These are phyloP conservation scores for Rhodotorula sp. DNA, from an alignment of 1,284 basidiomycete species.

Conservation along the genomic window DNA sequence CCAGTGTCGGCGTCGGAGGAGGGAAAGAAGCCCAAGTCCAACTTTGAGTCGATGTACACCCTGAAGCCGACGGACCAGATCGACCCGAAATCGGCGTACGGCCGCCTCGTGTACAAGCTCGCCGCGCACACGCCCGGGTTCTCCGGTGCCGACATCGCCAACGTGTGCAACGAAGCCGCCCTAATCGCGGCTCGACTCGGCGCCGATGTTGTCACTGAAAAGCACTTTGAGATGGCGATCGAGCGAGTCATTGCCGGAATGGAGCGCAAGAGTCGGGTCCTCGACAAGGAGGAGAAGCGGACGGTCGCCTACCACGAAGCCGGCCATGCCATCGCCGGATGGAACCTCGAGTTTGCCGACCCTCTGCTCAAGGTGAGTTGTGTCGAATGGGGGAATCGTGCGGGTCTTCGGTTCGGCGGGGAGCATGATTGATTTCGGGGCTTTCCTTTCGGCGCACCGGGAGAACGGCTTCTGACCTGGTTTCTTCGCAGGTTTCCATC, in stretches of 20 bases:
- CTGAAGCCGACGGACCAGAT: constrained; percentile 32
- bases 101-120: constrained; percentile 79
- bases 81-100: constrained; percentile 56
- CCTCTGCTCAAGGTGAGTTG: constrained; percentile 72
- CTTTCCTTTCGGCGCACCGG: neutral
- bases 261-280: constrained; percentile 89
- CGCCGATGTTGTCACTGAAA: constrained; percentile 74
- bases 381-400: no score
- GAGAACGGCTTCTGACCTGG: no score
- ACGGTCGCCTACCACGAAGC: constrained; percentile 99
- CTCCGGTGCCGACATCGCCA: constrained; percentile 97
- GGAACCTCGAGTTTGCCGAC: constrained; percentile 97
- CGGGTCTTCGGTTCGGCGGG: no score
- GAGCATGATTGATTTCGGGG: neutral
- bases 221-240: constrained; percentile 94
- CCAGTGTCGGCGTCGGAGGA: neutral
- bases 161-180: constrained; percentile 97
- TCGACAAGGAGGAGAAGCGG: constrained; percentile 95
- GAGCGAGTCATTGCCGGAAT: constrained; percentile 97
- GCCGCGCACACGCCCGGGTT: constrained; percentile 96
- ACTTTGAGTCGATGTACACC: constrained; percentile 44
- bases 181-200: constrained; percentile 85
- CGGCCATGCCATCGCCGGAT: constrained; percentile 95
- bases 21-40: constrained; percentile 16
- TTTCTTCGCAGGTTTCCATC: constrained; percentile 70